Percentiles rank a stretch among this genome's conserved stretches.
Evolutionary conservation across 2,329 filamentous ascomycete genomes (phyloP).

Genomic region (Fusarium sp.): DNA sequence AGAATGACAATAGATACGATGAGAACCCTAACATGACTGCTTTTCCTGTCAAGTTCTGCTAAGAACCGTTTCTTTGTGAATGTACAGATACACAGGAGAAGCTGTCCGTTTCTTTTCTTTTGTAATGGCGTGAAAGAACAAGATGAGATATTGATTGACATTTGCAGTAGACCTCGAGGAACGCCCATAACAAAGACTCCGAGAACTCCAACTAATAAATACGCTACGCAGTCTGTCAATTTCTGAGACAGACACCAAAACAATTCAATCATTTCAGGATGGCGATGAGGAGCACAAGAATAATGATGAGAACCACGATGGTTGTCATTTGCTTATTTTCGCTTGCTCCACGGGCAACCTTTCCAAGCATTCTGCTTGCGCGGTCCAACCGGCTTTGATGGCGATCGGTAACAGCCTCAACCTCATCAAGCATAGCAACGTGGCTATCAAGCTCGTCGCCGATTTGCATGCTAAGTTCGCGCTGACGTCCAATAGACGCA

Average conservation of each 20-base stretch:
- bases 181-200: conserved; percentile 22
- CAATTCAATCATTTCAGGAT: conserved; percentile 72
- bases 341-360: conserved; percentile 77
- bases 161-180: conserved; percentile 3
- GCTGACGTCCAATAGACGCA: conserved; percentile 86
- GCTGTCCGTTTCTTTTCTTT: background rate
- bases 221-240: conserved; percentile 30
- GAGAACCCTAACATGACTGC: background rate
- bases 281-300: conserved; percentile 84
- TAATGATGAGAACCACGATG: conserved; percentile 83
- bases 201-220: conserved; percentile 41
- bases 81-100: conserved; percentile 12
- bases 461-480: conserved; percentile 94
- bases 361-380: conserved; percentile 77
- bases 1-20: conserved; percentile 25
- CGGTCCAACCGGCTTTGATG: conserved; percentile 81
- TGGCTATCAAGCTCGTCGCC: conserved; percentile 95
- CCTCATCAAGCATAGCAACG: conserved; percentile 87
- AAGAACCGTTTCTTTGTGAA: background rate
- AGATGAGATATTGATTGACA: conserved; percentile 9
- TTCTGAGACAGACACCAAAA: background rate
- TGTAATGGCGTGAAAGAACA: background rate
- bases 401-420: conserved; percentile 83
- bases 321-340: conserved; percentile 90
- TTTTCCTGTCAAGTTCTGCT: background rate